Base-by-base conservation (phyloP, 768 basidiomycete genomes). In the Naganishia vishniacii region DNA sequence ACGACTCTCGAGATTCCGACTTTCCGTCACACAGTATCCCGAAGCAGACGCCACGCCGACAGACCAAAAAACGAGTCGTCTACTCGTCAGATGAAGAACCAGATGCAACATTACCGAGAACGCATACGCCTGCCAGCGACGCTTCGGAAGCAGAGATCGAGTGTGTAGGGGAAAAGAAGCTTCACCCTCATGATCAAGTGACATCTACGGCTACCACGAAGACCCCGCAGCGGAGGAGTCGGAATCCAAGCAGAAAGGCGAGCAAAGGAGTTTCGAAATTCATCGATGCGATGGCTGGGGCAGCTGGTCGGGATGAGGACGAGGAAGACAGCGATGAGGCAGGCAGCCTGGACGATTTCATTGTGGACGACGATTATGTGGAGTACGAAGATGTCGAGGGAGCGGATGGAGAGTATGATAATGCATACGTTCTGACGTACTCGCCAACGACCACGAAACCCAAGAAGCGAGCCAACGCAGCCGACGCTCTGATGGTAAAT, bases 291-390 rank as follows among this genome's bases (percentile, higher is more conserved):
- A 56, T 56, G 53, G 53, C 53, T 23, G 9, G 37, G 12, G 53
- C 34, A 3, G 48, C 34, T 25, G 37, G 46, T 15, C 23, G 23
- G 20, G 15, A 48, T 40, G 32, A 29, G 5, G 48, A 48, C n/a
- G 46, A 48, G 2, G 34, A 37, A 7, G 28, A 26, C 18, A 62
- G 61, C 37, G 61, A 62, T 3, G 61, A 48, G 15, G 61, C 34
- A 6, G 47, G 34, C 4, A 48, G 47, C 37, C 46, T 74, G 49
- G 34, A 62, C 32, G 73, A 72, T 60, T 74, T 74, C 59, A 71
- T 74, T 25, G 73, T 74, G 28, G 73, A 74, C 44, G 73, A 74
- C 49, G 68, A 71, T 23, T 68, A 70, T 28, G 59, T 64, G 18
- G 67, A 62, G 23, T 60, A 41, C 46, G 60, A 58, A 40, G 61